Evolutionary conservation across 768 basidiomycete genomes (phyloP), one percentile per base, ranked within the genome.

Genomic region (Suillus cothurnatus): DNA sequence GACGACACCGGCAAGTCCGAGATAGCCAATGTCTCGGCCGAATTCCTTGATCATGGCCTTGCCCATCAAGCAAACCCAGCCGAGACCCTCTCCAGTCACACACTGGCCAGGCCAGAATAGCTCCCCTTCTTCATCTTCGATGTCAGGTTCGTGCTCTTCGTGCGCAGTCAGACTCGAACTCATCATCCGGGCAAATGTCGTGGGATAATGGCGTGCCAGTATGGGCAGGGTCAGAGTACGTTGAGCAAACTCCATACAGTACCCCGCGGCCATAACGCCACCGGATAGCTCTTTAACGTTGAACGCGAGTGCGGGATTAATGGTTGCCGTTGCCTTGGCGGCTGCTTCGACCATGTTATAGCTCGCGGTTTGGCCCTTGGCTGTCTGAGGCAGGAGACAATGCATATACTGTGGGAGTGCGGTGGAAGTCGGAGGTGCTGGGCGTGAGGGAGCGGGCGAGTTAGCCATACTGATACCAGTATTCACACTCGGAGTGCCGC

Each of bases 51-150:
- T 86, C 92, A 94, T 94, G 47, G 91, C 88, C 73, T 89, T 91
- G 70, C 91, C 92, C 86, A 94, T 89, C 34, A 90, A 80, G 74
- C 92, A 93, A n/a, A 93, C 87, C 92, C 92, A 94, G 26, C 89
- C 92, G 36, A 94, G 81, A 58, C 92, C 92, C 74, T 92, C 89
- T 50, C 90, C 91, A 36, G 84, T 89, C 64, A 87, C 80, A 41
- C 85, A 81, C 70, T 91, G 88, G 50, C 88, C 88, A 0, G 92
- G 92, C 92, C 92, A 93, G 72, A 87, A 91, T n/a, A 94, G 80
- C 71, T 93, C 92, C 68, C 92, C 90, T 73, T 92, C 92, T 68
- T 92, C 90, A 69, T 94, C 92, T 73, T 93, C 92, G 61, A 93
- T 86, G 68, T 93, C 92, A 14, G 90, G 89, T 67, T 93, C 91